These are phyloP conservation scores for Lagerstroemia speciosa DNA, from an alignment of 345 rosid genomes.

Conservation along the genomic window DNA sequence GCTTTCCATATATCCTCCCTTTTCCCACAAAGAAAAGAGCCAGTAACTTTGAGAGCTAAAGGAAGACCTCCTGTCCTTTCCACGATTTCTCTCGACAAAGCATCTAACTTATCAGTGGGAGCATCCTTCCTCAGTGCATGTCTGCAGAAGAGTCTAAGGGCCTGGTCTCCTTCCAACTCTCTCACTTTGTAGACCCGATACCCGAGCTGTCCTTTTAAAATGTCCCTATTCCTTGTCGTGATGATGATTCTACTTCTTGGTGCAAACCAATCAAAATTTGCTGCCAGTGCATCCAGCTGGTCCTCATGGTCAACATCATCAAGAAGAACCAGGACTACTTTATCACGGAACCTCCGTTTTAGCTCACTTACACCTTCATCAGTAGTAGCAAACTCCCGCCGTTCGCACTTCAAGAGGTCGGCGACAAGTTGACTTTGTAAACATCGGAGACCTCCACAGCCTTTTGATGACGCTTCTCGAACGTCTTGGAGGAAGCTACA, in stretches of 20 bases:
- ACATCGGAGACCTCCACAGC: not conserved
- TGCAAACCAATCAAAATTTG: constrained; percentile 5
- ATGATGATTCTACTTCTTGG: constrained; percentile 10
- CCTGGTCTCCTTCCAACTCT: not conserved
- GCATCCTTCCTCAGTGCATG: not conserved
- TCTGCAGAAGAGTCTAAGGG: not conserved
- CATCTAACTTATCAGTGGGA: not conserved
- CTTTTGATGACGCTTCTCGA: not conserved
- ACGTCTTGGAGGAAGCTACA: constrained; percentile 4
- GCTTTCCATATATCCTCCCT: not conserved
- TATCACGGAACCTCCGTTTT: not conserved
- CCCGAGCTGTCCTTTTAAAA: not conserved
- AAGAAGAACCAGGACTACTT: constrained; percentile 9
- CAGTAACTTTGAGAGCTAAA: not conserved
- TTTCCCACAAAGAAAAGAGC: not conserved
- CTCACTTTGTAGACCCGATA: not conserved
- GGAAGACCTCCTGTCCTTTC: constrained; percentile 1
- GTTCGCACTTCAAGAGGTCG: not conserved
- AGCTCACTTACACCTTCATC: not conserved
- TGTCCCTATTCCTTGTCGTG: not conserved
- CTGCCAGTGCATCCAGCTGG: not conserved
- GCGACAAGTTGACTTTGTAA: not conserved
- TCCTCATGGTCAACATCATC: not conserved
- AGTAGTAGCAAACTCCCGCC: not conserved
- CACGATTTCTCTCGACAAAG: not conserved